Percentiles rank a stretch among this genome's conserved stretches.
Conservation (phyloP, 2,329 filamentous ascomycete genomes). For the Hypoxylon sp. region DNA sequence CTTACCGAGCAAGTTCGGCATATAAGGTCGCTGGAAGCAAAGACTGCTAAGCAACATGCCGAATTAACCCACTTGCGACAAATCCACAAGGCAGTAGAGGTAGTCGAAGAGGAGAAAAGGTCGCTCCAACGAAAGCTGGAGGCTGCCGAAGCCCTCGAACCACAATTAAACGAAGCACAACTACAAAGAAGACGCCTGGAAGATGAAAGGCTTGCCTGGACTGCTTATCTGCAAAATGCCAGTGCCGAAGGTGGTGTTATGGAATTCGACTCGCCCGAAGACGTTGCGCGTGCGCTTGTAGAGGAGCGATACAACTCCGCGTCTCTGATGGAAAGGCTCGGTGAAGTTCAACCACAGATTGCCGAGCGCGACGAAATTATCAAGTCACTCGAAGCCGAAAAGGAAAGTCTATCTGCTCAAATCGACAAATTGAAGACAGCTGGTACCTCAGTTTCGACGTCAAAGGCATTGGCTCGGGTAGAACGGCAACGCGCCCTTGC, state of each 20-base stretch:
- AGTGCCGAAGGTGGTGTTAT: constrained; percentile 65
- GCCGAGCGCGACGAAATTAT: constrained; percentile 80
- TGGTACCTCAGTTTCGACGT: constrained; percentile 58
- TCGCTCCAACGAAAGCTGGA: constrained; percentile 80
- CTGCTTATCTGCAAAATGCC: constrained; percentile 80
- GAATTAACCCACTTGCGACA: constrained; percentile 86
- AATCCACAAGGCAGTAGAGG: constrained; percentile 84
- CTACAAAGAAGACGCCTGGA: constrained; percentile 87
- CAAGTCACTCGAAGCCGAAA: constrained; percentile 75
- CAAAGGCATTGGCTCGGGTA: constrained; percentile 76
- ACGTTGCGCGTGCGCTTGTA: constrained; percentile 83
- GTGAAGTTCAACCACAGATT: constrained; percentile 80
- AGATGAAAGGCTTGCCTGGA: constrained; percentile 88
- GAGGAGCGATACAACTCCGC: constrained; percentile 83
- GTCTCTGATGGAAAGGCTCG: constrained; percentile 81
- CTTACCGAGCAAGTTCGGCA: constrained; percentile 92
- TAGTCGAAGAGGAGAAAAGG: constrained; percentile 95
- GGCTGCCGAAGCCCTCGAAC: constrained; percentile 75
- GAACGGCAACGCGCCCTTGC: constrained; percentile 88
- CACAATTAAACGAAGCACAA: constrained; percentile 79
- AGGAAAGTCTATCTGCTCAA: constrained; percentile 68
- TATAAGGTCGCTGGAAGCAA: constrained; percentile 82
- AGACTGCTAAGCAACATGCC: constrained; percentile 78
- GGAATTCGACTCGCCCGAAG: constrained; percentile 88
- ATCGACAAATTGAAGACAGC: constrained; percentile 72